These are phyloP conservation scores for Penicillium sp. DNA, from an alignment of 2,329 filamentous ascomycete genomes.

Conservation along the genomic window DNA sequence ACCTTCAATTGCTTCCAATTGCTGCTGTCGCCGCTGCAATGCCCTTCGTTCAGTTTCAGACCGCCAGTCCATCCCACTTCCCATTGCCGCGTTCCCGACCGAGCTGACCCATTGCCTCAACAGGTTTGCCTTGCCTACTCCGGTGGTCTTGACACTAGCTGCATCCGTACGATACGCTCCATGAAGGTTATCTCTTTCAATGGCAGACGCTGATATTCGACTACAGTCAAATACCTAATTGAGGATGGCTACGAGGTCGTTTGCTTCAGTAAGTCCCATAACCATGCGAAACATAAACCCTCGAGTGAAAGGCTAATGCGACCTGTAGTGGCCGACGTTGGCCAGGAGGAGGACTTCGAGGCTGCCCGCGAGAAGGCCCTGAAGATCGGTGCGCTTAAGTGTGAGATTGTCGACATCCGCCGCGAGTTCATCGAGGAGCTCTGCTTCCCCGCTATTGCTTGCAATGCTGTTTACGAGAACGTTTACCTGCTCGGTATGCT, in stretches of 20 bases:
- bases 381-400: constrained; percentile 67
- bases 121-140: constrained; percentile 43
- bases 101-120: constrained; percentile 18
- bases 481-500: constrained; percentile 58
- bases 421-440: constrained; percentile 78
- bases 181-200: constrained; percentile 15
- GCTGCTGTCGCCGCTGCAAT: not conserved
- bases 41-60: constrained; percentile 10
- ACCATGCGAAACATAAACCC: not conserved
- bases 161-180: constrained; percentile 49
- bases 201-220: constrained; percentile 20
- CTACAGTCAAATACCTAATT: constrained; percentile 46
- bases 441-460: constrained; percentile 71
- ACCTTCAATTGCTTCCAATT: constrained; percentile 7
- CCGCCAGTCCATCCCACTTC: constrained; percentile 16
- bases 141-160: constrained; percentile 62
- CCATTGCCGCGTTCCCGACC: constrained; percentile 8
- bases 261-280: constrained; percentile 59
- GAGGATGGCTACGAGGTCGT: constrained; percentile 61
- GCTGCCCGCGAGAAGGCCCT: constrained; percentile 72
- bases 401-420: constrained; percentile 65
- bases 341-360: constrained; percentile 74
- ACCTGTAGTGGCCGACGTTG: constrained; percentile 64
- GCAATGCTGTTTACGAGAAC: constrained; percentile 67
- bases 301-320: constrained; percentile 14